Evolutionary conservation across 1,139 yeast genomes (phyloP).

Genomic region (Diutina ranongensis): DNA sequence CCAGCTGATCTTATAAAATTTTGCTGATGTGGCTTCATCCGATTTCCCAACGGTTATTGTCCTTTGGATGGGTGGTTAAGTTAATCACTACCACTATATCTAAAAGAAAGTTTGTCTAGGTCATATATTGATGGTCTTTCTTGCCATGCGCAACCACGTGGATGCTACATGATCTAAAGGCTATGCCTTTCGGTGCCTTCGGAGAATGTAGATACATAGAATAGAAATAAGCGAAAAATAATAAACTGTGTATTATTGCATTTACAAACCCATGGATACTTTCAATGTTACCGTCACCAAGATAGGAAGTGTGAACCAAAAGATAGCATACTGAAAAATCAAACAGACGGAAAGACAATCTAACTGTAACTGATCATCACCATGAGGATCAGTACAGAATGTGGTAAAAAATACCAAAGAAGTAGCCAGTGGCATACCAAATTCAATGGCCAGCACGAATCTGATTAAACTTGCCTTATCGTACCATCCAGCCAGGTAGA

Average conservation of each 20-base stretch:
- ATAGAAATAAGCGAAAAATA: no score
- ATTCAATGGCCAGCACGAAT: conserved; percentile 67
- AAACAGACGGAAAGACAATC: conserved; percentile 73
- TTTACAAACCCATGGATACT: conserved; percentile 16
- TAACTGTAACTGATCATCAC: conserved; percentile 59
- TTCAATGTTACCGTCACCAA: conserved; percentile 46
- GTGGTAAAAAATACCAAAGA: conserved; percentile 77
- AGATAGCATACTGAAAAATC: conserved; percentile 52
- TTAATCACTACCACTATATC: no score
- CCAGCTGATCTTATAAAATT: no score
- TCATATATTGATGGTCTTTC: no score
- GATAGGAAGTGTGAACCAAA: conserved; percentile 55
- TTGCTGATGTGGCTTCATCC: no score
- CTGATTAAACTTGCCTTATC: conserved; percentile 39
- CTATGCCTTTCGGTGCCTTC: no score
- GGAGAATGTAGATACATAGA: no score
- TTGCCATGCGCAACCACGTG: no score
- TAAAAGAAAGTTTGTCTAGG: no score
- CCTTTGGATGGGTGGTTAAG: no score
- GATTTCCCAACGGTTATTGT: no score
- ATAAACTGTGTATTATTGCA: background rate
- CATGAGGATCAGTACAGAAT: conserved; percentile 57
- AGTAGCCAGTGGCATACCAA: conserved; percentile 81
- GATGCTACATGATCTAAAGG: no score
- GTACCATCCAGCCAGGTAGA: conserved; percentile 34